Base-by-base conservation (phyloP, 768 basidiomycete genomes). In the Auriscalpium orientale region DNA sequence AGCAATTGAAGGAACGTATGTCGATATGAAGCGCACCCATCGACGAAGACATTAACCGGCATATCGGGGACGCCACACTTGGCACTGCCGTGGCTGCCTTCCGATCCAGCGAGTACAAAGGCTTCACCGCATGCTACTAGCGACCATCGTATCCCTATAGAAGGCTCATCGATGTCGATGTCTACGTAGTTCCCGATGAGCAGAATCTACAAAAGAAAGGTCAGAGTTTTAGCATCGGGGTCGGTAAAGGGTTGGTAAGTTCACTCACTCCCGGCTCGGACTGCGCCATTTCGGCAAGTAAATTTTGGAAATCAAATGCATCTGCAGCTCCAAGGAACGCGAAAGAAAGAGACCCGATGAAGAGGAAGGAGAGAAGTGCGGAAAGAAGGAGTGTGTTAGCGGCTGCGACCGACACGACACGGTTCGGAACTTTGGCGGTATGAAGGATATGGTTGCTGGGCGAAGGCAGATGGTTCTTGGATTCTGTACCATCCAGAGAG, bases 131-230 rank as follows among this genome's bases (percentile, higher is more conserved):
- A 83, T 2, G 74, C 79, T 18, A 79, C 58, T 36, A 83, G 73
- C 35, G 78, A 77, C 81, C 81, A 83, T 8, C 79, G 77, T 44
- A 83, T 72, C 9, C 76, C 77, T 33, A 83, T 62, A 0, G 80
- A 73, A 1, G 81, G 81, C 60, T 83, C 81, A 56, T 82, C 81
- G 10, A 82, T 67, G 60, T 83, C 82, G 11, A 82, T 74, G 58
- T 82, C 81, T 6, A 82, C 78, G 52, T 74, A 77, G 58, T 82
- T 80, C 7, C 81, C 82, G 3, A 82, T 62, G 40, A 83, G 70
- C 2, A 82, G 76, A 47, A 83, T 68, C 82, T 83, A 56, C n/a
- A 52, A 1, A 5, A 50, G 22, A 54, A 15, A 5, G 44, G 45
- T 37, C 21, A 18, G 22, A 9, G 7, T 18, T 43, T 4, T 44